Percentiles rank a stretch among this genome's conserved stretches.
Evolutionary conservation across 495 filamentous ascomycete species (phyloP).

Genomic region (Aspergillus baeticus): DNA sequence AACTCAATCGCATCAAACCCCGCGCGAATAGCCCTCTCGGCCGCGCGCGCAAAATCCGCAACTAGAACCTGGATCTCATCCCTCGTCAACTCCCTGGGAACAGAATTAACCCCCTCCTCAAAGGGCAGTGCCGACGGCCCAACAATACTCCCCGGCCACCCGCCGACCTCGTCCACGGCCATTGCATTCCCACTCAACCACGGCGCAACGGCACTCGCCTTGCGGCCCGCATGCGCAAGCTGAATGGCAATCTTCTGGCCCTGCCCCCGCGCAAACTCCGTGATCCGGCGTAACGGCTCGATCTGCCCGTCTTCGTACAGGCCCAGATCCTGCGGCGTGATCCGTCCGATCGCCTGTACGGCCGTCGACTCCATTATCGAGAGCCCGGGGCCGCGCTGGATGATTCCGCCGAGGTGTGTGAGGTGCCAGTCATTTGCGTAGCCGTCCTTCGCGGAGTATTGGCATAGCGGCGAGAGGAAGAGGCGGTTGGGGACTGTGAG

Average conservation of each 20-base stretch:
- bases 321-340: slow-evolving; percentile 60
- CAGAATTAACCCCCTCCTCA: slow-evolving; percentile 14
- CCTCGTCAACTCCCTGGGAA: too few relatives aligned
- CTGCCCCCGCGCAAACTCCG: slow-evolving; percentile 55
- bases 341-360: slow-evolving; percentile 61
- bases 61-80: too few relatives aligned
- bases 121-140: slow-evolving; percentile 50
- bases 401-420: background rate
- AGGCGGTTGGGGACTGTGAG: slow-evolving; percentile 65
- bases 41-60: too few relatives aligned
- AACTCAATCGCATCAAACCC: slow-evolving; percentile 52
- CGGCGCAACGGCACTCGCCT: slow-evolving; percentile 57
- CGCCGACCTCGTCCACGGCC: slow-evolving; percentile 45
- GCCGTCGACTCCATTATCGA: slow-evolving; percentile 65
- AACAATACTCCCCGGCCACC: slow-evolving; percentile 63
- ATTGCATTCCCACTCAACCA: slow-evolving; percentile 38
- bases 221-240: slow-evolving; percentile 64
- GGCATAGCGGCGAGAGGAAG: slow-evolving; percentile 47
- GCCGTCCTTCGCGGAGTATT: slow-evolving; percentile 55
- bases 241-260: slow-evolving; percentile 62
- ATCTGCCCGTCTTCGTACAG: slow-evolving; percentile 65
- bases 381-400: slow-evolving; percentile 27
- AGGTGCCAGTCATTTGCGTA: slow-evolving; percentile 8
- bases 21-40: slow-evolving; percentile 14
- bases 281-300: slow-evolving; percentile 50